A percentile compares a stretch with the other conserved stretches of the same genome.
These are phyloP conservation scores for Sanghuangporus sanghuang DNA, from an alignment of 1,284 basidiomycete species.

Conservation along the genomic window DNA sequence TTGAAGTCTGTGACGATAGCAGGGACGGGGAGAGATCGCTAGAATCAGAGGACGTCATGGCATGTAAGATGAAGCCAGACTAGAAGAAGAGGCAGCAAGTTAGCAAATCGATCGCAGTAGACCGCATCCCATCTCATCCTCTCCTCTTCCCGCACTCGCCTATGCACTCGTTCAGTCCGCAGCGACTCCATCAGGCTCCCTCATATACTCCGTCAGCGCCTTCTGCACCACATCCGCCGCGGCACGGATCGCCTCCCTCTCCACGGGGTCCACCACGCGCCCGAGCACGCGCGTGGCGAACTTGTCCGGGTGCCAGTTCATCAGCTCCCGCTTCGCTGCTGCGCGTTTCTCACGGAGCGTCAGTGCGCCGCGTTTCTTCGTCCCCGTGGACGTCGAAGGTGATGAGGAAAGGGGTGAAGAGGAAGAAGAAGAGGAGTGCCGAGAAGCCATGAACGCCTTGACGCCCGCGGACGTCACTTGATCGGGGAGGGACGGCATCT, in stretches of 20 bases:
- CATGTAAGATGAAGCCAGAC: too few species aligned
- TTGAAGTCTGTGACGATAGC: too few species aligned
- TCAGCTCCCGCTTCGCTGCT: neutral
- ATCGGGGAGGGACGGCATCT: neutral
- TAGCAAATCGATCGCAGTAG: neutral
- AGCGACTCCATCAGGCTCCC: neutral
- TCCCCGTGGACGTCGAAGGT: too few species aligned
- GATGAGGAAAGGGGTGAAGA: too few species aligned
- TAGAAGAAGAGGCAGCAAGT: neutral
- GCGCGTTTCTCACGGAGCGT: neutral
- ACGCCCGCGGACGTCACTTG: neutral
- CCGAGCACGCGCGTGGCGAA: neutral
- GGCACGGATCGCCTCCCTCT: neutral
- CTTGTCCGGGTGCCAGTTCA: neutral
- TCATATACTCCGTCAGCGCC: neutral
- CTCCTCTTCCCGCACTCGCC: neutral
- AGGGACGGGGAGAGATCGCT: too few species aligned
- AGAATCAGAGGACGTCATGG: too few species aligned
- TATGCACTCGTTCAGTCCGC: neutral
- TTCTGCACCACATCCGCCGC: neutral
- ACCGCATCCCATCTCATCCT: neutral
- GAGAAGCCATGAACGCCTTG: neutral
- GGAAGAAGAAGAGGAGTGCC: neutral
- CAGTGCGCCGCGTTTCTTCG: too few species aligned
- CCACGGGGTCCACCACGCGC: neutral